Evolutionary conservation across 179 eudicot species (phyloP).

Genomic region (Beta macrorhiza): DNA sequence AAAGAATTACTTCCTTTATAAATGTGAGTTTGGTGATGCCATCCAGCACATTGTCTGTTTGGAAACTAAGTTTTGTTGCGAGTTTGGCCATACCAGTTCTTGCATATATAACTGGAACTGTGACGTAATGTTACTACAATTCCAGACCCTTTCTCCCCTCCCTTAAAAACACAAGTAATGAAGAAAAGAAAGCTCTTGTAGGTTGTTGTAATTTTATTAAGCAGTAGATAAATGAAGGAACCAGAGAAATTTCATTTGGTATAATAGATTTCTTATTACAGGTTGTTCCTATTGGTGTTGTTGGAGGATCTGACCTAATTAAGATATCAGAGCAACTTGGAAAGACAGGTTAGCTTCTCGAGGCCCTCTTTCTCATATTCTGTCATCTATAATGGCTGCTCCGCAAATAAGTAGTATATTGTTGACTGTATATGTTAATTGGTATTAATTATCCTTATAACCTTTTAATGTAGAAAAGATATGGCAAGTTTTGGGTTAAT

Average conservation of each 20-base stretch:
- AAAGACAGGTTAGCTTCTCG: constrained; percentile 53
- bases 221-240: neutral
- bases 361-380: neutral
- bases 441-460: neutral
- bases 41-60: neutral
- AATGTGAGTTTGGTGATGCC: neutral
- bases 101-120: neutral
- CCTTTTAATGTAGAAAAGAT: neutral
- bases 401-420: no score
- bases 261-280: constrained; percentile 31
- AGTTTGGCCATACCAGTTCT: neutral
- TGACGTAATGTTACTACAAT: neutral
- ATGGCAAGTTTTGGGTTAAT: neutral
- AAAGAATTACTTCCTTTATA: no score
- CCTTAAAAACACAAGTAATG: no score
- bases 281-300: constrained; percentile 91
- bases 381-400: neutral
- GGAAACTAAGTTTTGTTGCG: neutral
- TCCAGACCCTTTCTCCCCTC: neutral
- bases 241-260: neutral
- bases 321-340: constrained; percentile 99
- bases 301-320: constrained; percentile 91
- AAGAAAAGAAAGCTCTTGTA: neutral
- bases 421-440: neutral
- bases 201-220: neutral